Evolutionary conservation across 306 rosid genomes (phyloP), one percentile per base, ranked within the genome.

Genomic region (Mucuna pruriens): DNA sequence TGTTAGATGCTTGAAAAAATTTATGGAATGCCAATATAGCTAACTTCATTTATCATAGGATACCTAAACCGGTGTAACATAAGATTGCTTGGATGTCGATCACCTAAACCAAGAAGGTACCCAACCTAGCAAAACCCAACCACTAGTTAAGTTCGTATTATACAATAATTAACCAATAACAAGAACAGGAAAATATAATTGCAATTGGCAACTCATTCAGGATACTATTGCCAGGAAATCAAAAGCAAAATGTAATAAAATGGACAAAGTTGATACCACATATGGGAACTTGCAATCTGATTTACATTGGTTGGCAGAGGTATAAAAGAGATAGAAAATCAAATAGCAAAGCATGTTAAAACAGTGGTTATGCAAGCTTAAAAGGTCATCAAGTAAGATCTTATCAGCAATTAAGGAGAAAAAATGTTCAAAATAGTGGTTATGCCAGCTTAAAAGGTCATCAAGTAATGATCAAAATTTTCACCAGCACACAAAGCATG

Each of bases 11-110:
- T 19, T 22, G 4, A 76, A 85, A 75, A 29, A 10, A 19, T 40
- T 65, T 34, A 22, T 68, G n/a, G n/a, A 74, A 12, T 34, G 29
- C 31, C 79, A 20, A 38, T 74, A 63, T 48, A 66, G 34, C 65
- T 29, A 52, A 82, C 70, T 74, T 73, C 64, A 65, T 78, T 75
- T n/a, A 75, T 78, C 45, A 74, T 6, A 49, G 26, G 57, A 39
- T 88, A 95, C 99, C 98, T 95, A 74, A 66, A 91, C 71, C 99
- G 94, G 78, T 90, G 90, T 76, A 95, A 85, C 99, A 95, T 95
- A 45, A 95, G 98, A 88, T 95, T 95, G 88, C 98, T 95, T 58
- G 99, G 99, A 83, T 95, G 99, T 42, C 99, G 99, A 91, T 95
- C 99, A 77, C 99, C 99, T 78, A 95, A 87, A 57, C 99, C 99